These are phyloP conservation scores for Ceratocystis lukuohia DNA, from an alignment of 2,329 filamentous ascomycete genomes.

Conservation along the genomic window DNA sequence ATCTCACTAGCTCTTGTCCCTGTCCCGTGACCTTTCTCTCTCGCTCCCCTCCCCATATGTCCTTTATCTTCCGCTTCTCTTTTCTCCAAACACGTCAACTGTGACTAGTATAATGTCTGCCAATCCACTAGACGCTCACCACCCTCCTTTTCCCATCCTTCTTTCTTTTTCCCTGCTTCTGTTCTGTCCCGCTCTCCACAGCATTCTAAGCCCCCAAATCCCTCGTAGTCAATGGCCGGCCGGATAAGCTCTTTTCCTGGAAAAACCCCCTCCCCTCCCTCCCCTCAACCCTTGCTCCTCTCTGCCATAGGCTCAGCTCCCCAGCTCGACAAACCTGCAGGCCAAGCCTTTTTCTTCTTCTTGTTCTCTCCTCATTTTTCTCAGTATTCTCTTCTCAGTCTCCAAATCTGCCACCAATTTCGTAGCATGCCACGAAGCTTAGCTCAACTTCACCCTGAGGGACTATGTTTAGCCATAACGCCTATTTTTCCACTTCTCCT, in stretches of 20 bases:
- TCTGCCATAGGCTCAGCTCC: not conserved
- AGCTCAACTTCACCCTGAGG: not conserved
- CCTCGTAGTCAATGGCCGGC: not conserved
- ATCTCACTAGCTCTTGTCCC: not conserved
- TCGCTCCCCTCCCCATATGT: not conserved
- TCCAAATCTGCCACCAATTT: conserved; percentile 5
- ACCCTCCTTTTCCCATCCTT: not conserved
- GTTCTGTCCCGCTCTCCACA: not conserved
- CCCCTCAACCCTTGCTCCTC: not conserved
- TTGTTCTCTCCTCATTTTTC: not conserved
- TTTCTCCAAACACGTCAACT: not conserved
- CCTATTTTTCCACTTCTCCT: not conserved
- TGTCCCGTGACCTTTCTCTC: not conserved
- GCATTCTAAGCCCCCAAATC: not conserved
- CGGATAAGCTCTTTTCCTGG: not conserved
- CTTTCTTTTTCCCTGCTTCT: not conserved
- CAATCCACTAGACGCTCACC: not conserved
- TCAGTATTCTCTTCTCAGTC: not conserved
- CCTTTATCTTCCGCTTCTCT: not conserved
- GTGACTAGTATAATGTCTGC: not conserved
- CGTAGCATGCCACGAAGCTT: not conserved
- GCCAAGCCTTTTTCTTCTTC: not conserved
- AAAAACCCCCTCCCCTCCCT: not conserved
- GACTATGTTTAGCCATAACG: not conserved
- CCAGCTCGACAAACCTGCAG: not conserved